phyloP scores from a whole-genome alignment of 371 early-diverging fungal species.

The Dichotomocladium elegans region DNA sequence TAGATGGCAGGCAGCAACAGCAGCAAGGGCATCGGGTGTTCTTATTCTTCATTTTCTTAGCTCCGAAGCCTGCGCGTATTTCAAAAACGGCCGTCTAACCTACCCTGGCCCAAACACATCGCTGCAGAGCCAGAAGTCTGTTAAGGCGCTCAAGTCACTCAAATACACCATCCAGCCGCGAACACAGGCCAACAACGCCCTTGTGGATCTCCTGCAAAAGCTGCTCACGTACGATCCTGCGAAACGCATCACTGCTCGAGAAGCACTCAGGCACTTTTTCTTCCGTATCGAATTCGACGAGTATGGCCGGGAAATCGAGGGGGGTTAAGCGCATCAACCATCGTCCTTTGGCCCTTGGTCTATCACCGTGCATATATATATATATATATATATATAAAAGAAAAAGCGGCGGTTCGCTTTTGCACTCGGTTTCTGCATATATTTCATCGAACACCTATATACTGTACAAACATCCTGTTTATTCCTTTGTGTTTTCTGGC shows the following conservation, averaged over 20 bases:
- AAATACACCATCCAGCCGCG: conserved; percentile 87
- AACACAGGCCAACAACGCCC: conserved; percentile 57
- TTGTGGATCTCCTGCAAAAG: conserved; percentile 62
- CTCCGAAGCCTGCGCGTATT: neutral
- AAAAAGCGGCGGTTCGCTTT: too few species aligned
- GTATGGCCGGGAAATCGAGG: neutral
- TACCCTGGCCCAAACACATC: conserved; percentile 22
- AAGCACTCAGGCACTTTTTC: conserved; percentile 75
- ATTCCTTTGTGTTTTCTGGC: neutral
- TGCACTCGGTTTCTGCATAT: too few species aligned
- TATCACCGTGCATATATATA: too few species aligned
- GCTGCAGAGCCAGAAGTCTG: conserved; percentile 68
- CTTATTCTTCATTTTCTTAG: conserved; percentile 75
- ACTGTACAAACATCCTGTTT: too few species aligned
- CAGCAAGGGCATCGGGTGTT: neutral
- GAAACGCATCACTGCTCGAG: conserved; percentile 72
- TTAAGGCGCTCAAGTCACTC: conserved; percentile 58
- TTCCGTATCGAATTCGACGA: conserved; percentile 32
- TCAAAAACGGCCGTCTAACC: neutral
- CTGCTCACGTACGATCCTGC: conserved; percentile 86
- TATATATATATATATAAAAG: too few species aligned
- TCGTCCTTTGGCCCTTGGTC: neutral
- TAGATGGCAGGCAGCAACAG: neutral
- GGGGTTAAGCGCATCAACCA: neutral
- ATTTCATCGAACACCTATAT: too few species aligned